These are phyloP conservation scores for Stemphylium lycopersici DNA, from an alignment of 2,329 filamentous ascomycete species.

Conservation along the genomic window DNA sequence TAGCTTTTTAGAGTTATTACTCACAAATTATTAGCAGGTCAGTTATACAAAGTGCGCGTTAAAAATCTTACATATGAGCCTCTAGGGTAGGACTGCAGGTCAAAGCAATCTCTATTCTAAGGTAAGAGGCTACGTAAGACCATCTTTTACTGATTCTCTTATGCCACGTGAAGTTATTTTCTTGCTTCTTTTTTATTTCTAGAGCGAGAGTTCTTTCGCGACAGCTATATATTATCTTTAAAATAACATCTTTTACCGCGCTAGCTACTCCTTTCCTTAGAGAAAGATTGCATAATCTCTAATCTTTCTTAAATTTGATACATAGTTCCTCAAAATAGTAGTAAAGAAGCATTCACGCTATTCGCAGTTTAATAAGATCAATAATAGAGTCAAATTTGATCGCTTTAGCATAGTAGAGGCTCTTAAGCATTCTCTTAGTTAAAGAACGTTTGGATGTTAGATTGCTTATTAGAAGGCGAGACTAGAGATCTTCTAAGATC, in stretches of 20 bases:
- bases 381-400: conserved; percentile 1
- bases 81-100: conserved; percentile 8
- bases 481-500: conserved; percentile 9
- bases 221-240: conserved; percentile 10
- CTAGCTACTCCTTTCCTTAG: not conserved
- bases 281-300: not conserved
- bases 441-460: conserved; percentile 1
- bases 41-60: not conserved
- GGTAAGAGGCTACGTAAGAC: conserved; percentile 7
- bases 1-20: conserved; percentile 3
- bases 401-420: conserved; percentile 1
- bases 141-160: conserved; percentile 8
- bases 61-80: not conserved
- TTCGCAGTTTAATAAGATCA: too few species aligned
- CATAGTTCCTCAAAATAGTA: not conserved
- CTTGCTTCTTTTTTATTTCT: not conserved
- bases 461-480: conserved; percentile 3
- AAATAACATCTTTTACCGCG: not conserved
- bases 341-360: too few species aligned
- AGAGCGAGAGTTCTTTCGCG: not conserved
- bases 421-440: conserved; percentile 8
- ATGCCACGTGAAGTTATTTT: conserved; percentile 5
- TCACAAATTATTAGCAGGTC: conserved; percentile 1
- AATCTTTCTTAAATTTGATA: conserved; percentile 1
- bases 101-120: conserved; percentile 4